Evolutionary conservation across 805 yeast genomes (phyloP).

Genomic region (Candida sphagnicola): DNA sequence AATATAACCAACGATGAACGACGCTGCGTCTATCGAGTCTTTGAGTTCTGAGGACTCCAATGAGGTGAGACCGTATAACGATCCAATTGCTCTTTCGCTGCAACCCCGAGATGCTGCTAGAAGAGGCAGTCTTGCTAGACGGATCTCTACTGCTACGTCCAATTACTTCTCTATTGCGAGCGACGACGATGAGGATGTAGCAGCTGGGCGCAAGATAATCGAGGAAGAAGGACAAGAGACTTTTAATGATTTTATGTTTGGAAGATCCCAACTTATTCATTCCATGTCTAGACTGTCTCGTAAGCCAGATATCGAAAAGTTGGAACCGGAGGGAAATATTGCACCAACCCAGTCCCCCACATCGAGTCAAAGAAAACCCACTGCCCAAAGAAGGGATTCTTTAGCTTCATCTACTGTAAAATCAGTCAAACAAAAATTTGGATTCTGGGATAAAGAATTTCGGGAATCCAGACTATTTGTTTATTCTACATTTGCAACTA

Average conservation of each 20-base stretch:
- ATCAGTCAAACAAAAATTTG: conserved; percentile 13
- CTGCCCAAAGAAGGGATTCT: not conserved
- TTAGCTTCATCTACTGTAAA: not conserved
- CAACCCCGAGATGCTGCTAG: not conserved
- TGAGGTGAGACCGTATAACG: not conserved
- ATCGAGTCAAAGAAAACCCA: too few species aligned
- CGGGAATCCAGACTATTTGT: conserved; percentile 19
- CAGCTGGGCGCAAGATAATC: conserved; percentile 2
- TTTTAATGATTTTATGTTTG: not conserved
- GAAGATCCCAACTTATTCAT: not conserved
- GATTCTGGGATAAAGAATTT: conserved; percentile 27
- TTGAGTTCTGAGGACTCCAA: not conserved
- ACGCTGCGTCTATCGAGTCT: not conserved
- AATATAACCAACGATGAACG: not conserved
- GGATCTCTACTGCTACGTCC: conserved; percentile 15
- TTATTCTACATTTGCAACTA: conserved; percentile 16
- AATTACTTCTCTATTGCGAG: conserved; percentile 5
- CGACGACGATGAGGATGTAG: not conserved
- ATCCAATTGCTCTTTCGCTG: not conserved
- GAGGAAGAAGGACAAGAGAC: not conserved
- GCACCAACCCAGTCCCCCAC: too few species aligned
- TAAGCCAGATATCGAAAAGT: conserved; percentile 1
- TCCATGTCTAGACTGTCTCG: not conserved
- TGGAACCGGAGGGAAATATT: too few species aligned
- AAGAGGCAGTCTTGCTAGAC: conserved; percentile 8